A percentile compares a stretch with the other conserved stretches of the same genome.
Evolutionary conservation across 257 asterid genomes (phyloP).

Genomic region (Coffea eugenioides): DNA sequence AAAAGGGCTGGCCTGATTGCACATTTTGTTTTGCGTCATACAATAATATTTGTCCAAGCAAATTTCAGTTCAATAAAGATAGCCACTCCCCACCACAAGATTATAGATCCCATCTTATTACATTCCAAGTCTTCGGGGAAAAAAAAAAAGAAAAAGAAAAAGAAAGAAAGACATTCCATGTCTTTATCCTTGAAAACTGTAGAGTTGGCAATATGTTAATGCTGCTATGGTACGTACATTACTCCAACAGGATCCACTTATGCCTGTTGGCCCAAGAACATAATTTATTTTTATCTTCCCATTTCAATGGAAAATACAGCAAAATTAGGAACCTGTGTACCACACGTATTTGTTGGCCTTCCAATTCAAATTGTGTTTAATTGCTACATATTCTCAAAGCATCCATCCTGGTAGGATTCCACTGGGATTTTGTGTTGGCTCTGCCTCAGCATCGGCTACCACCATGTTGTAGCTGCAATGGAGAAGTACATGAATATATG

Average conservation of each 20-base stretch:
- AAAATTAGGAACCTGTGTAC: neutral
- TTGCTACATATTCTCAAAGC: constrained; percentile 21
- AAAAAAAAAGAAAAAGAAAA: too few species aligned
- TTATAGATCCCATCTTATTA: neutral
- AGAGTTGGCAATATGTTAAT: neutral
- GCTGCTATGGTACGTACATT: neutral
- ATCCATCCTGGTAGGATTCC: constrained; percentile 49
- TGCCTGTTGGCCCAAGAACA: neutral
- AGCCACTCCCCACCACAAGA: neutral
- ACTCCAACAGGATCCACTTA: neutral
- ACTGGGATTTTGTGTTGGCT: constrained; percentile 22
- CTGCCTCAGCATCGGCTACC: constrained; percentile 24
- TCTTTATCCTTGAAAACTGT: neutral
- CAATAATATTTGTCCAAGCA: neutral
- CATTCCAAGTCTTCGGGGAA: neutral
- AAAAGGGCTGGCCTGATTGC: too few species aligned
- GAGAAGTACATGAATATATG: neutral
- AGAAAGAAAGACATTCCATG: neutral
- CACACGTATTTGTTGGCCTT: neutral
- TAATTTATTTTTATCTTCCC: neutral
- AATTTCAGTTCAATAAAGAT: neutral
- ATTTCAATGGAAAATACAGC: neutral
- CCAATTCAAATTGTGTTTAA: neutral
- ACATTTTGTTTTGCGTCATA: neutral
- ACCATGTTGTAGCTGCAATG: constrained; percentile 18